Evolutionary conservation across 208 protist species (phyloP).

Genomic region (Wallacemonas sp.): DNA sequence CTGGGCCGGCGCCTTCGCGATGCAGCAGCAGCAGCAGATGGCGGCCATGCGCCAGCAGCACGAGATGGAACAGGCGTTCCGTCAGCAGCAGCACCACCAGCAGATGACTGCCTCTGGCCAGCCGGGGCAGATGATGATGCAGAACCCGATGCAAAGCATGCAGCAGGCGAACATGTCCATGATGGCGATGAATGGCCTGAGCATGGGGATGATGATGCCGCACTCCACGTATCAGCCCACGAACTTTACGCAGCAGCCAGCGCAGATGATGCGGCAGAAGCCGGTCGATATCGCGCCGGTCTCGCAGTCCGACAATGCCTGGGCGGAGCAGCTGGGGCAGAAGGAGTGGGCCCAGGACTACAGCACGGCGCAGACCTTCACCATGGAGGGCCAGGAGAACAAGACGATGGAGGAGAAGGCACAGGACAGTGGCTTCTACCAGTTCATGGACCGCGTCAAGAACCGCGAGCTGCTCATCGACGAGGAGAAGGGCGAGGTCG

Average conservation of each 20-base stretch:
- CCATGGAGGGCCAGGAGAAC: slow-evolving; percentile 38
- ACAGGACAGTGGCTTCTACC: slow-evolving; percentile 69
- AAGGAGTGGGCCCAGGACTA: slow-evolving; percentile 80
- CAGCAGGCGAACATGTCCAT: slow-evolving; percentile 53
- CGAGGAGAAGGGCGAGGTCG: slow-evolving; percentile 74
- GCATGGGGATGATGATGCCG: slow-evolving; percentile 54
- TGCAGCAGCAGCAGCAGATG: slow-evolving; percentile 35
- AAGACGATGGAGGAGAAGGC: slow-evolving; percentile 64
- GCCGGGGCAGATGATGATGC: slow-evolving; percentile 22
- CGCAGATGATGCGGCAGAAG: slow-evolving; percentile 23
- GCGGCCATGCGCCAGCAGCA: slow-evolving; percentile 49
- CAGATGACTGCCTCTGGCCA: slow-evolving; percentile 11
- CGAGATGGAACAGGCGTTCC: slow-evolving; percentile 38
- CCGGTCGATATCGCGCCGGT: slow-evolving; percentile 18
- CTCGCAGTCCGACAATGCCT: slow-evolving; percentile 36
- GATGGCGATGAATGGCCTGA: slow-evolving; percentile 33
- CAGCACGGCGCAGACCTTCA: slow-evolving; percentile 63
- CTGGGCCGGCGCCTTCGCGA: slow-evolving; percentile 57
- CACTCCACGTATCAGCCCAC: slow-evolving; percentile 49
- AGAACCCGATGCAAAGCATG: slow-evolving; percentile 37
- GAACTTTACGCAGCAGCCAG: slow-evolving; percentile 31
- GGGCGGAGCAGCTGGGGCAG: slow-evolving; percentile 59
- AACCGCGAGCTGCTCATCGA: slow-evolving; percentile 79
- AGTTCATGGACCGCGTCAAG: slow-evolving; percentile 80
- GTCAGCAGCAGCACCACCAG: slow-evolving; percentile 60